phyloP scores from a whole-genome alignment of 2,329 filamentous ascomycete genomes.

The Macroventuria anomochaeta region DNA sequence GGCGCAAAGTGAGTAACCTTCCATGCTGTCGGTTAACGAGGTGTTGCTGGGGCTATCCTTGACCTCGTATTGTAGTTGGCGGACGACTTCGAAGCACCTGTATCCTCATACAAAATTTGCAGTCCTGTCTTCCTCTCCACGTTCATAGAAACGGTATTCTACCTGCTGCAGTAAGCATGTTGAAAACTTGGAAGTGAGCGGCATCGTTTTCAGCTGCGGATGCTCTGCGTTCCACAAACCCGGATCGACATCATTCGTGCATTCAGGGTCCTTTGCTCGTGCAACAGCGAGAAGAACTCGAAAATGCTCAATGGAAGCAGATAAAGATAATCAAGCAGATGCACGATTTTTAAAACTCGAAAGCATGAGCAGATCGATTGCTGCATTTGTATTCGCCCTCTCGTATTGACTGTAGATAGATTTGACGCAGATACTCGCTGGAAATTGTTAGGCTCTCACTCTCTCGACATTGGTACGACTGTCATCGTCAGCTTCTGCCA shows the following conservation, averaged over 20 bases:
- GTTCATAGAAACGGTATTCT: neutral
- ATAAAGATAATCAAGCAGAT: neutral
- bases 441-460: neutral
- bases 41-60: slow-evolving; percentile 29
- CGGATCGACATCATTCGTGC: slow-evolving; percentile 26
- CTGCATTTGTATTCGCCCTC: neutral
- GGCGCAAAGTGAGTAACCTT: slow-evolving; percentile 27
- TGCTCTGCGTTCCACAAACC: slow-evolving; percentile 19
- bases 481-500: slow-evolving; percentile 30
- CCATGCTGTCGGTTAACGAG: slow-evolving; percentile 24
- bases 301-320: neutral
- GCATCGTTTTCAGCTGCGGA: slow-evolving; percentile 1
- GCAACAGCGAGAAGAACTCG: slow-evolving; percentile 12
- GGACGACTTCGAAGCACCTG: too few species aligned
- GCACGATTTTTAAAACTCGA: too few species aligned
- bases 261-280: slow-evolving; percentile 26
- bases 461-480: slow-evolving; percentile 11
- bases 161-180: neutral
- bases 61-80: slow-evolving; percentile 21
- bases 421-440: neutral
- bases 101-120: neutral
- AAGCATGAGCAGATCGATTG: neutral
- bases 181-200: neutral
- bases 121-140: too few species aligned
- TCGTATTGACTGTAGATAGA: neutral